Percentiles rank a stretch among this genome's conserved stretches.
phyloP scores from a whole-genome alignment of 2,329 filamentous ascomycete genomes.

The Penicillium oxalicum region DNA sequence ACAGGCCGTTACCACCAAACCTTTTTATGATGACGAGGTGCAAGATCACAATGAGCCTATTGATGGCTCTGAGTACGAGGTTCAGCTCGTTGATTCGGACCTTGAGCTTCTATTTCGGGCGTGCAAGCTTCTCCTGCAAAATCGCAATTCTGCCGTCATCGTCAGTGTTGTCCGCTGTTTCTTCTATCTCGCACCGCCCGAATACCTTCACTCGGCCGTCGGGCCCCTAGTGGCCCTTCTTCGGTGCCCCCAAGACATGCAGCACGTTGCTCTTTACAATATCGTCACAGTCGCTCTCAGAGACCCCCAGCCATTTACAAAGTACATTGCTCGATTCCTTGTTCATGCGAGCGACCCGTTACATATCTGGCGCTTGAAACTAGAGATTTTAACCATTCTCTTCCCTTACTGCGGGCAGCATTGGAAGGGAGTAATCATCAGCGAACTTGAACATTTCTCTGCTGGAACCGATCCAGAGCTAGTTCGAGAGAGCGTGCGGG shows the following conservation, averaged over 20 bases:
- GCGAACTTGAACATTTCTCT: conserved; percentile 90
- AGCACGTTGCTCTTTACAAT: conserved; percentile 86
- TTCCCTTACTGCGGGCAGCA: conserved; percentile 75
- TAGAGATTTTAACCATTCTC: conserved; percentile 83
- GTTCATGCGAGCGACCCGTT: conserved; percentile 72
- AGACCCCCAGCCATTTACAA: conserved; percentile 73
- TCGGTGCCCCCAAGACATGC: conserved; percentile 76
- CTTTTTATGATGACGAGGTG: conserved; percentile 72
- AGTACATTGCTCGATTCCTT: conserved; percentile 83
- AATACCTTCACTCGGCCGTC: conserved; percentile 68
- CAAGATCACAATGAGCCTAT: conserved; percentile 41
- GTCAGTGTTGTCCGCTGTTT: conserved; percentile 82
- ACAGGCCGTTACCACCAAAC: conserved; percentile 52
- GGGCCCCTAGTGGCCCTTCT: conserved; percentile 83
- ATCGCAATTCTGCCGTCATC: conserved; percentile 87
- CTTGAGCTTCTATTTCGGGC: conserved; percentile 72
- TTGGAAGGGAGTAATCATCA: conserved; percentile 78
- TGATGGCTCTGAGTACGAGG: conserved; percentile 48
- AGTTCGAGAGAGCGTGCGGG: conserved; percentile 81
- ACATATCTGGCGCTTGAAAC: conserved; percentile 82
- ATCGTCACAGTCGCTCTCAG: conserved; percentile 85
- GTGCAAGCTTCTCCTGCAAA: conserved; percentile 80
- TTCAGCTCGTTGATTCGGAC: conserved; percentile 68
- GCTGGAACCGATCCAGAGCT: conserved; percentile 66
- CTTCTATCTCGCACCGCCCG: conserved; percentile 71